phyloP scores from a whole-genome alignment of 78 protist species.

The slime mould (Dictyostelium discoideum) region DNA sequence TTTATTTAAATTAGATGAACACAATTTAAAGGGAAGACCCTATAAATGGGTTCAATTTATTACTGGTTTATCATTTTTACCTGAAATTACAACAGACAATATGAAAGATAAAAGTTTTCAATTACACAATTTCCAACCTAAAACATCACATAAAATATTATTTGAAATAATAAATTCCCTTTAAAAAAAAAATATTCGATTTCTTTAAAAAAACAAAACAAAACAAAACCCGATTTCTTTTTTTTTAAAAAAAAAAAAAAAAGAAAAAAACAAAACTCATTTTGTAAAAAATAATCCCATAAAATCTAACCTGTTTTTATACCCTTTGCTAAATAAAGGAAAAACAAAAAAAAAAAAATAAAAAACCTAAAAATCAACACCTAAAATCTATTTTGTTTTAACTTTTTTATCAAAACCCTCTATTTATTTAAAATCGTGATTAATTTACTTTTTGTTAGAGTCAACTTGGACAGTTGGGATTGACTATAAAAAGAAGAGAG shows the following conservation, averaged over 20 bases:
- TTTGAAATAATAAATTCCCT: neutral
- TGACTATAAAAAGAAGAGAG: neutral
- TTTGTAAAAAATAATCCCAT: too few species aligned
- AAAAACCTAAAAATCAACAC: neutral
- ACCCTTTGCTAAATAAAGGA: neutral
- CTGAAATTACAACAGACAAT: conserved; percentile 14
- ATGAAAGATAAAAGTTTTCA: conserved; percentile 3
- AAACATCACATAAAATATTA: conserved; percentile 49
- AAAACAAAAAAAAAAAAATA: neutral
- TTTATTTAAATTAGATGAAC: neutral
- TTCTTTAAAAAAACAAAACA: neutral
- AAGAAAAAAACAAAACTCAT: too few species aligned
- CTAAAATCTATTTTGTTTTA: neutral
- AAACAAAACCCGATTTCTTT: neutral
- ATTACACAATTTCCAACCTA: conserved; percentile 53
- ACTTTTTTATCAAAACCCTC: neutral
- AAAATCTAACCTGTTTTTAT: too few species aligned
- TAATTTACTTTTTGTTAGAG: conserved; percentile 15
- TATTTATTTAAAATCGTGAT: conserved; percentile 23
- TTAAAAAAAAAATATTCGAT: neutral
- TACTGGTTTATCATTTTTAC: conserved; percentile 56
- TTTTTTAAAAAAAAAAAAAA: neutral
- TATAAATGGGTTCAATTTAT: conserved; percentile 72
- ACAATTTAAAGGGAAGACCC: conserved; percentile 48
- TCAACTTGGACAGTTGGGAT: conserved; percentile 26